Conservation (phyloP, 164 flowering plant species). For the Vitis rotundifolia region DNA sequence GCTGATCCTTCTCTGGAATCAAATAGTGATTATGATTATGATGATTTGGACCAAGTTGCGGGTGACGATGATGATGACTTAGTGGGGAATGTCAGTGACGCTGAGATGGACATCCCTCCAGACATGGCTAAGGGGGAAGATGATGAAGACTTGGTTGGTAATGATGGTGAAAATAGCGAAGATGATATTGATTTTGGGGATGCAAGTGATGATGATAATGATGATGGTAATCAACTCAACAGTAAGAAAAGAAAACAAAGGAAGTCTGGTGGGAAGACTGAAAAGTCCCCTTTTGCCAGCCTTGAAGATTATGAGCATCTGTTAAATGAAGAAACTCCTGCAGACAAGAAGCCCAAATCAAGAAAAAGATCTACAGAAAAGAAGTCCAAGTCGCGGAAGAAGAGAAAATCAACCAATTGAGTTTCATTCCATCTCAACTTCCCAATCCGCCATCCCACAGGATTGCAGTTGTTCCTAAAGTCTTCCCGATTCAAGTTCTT, state of each 20-base stretch:
- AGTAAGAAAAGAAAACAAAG: slow-evolving; percentile 40
- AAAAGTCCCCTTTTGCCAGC: slow-evolving; percentile 85
- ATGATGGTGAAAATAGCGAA: slow-evolving; percentile 11
- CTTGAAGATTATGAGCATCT: slow-evolving; percentile 84
- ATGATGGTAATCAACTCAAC: slow-evolving; percentile 6
- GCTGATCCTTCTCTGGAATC: slow-evolving; percentile 31
- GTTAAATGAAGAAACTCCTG: slow-evolving; percentile 38
- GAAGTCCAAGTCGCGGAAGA: slow-evolving; percentile 31
- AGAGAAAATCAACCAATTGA: slow-evolving; percentile 23
- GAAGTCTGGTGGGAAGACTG: slow-evolving; percentile 33
- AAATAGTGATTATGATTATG: slow-evolving; percentile 82
- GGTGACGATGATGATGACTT: slow-evolving; percentile 82
- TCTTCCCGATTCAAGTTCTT: no score
- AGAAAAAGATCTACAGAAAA: slow-evolving; percentile 2
- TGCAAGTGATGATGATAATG: slow-evolving; percentile 31
- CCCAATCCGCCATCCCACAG: no score
- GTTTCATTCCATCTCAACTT: not conserved
- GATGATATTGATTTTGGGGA: slow-evolving; percentile 21
- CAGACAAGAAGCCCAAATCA: slow-evolving; percentile 12
- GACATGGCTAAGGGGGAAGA: slow-evolving; percentile 43
- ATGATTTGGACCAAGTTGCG: slow-evolving; percentile 67
- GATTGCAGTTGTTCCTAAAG: no score
- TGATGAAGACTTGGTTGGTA: slow-evolving; percentile 15
- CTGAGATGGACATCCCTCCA: slow-evolving; percentile 42
- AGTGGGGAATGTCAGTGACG: slow-evolving; percentile 66